Evolutionary conservation across 2,329 filamentous ascomycete genomes (phyloP), one percentile per base, ranked within the genome.

Genomic region (Amauroascus niger): DNA sequence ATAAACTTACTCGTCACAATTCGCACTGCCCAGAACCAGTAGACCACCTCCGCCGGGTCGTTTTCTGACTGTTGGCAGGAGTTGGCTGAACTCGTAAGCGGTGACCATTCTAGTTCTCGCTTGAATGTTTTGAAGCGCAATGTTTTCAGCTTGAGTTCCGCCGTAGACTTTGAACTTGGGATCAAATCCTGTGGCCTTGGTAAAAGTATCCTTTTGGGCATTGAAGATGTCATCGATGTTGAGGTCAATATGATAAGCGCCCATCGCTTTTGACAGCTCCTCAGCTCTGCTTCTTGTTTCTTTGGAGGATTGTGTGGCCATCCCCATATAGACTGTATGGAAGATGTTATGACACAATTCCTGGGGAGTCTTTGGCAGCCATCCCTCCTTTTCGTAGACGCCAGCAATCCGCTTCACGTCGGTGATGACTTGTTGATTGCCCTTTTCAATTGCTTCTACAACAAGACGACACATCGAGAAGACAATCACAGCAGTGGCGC

Each of bases 251-350:
- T 91, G 87, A 61, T 88, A 82, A 11, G 78, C 73, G 8, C 86
- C 86, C 54, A 90, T 87, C 2, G 62, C 65, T 44, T 67, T 63
- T 1, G 71, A 63, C 4, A 90, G 73, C 1, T 79, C 74, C 61
- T 78, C 77, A 1, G 87, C 84, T 39, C 87, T 74, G 47, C 74
- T 71, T 6, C 85, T 72, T 0, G 86, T 88, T 58, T 87, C 83
- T 33, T 71, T 69, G 39, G 77, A 81, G 52, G 83, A 83, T 57
- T 83, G 79, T 59, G 74, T 71, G 65, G 81, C 87, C 57, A 62
- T 88, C 5, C 84, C 85, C 80, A 87, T 84, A 68, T 81, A 87
- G 24, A 75, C 72, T 1, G 82, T 86, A 58, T 78, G 75, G 57
- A 84, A 80, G 16, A 84, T 71, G 2, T 72, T 68, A 47, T 70